phyloP scores from a whole-genome alignment of 2,329 filamentous ascomycete genomes.

The Pyrenochaeta sp. region DNA sequence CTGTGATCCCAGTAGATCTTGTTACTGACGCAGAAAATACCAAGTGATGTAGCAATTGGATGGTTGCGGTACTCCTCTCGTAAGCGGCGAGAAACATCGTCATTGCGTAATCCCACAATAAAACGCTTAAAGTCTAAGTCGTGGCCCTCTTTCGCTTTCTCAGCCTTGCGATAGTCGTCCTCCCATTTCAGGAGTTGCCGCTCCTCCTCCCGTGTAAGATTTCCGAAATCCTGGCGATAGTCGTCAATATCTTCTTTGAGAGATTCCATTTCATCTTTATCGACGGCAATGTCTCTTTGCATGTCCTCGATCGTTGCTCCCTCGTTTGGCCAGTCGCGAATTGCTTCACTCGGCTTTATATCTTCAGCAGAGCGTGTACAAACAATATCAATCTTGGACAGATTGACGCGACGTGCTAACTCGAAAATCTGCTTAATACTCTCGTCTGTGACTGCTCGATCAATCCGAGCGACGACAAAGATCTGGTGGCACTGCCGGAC shows the following conservation, averaged over 20 bases:
- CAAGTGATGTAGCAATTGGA: constrained; percentile 29
- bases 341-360: constrained; percentile 17
- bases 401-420: constrained; percentile 46
- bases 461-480: constrained; percentile 54
- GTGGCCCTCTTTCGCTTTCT: constrained; percentile 12
- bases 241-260: constrained; percentile 18
- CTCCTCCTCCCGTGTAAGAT: constrained; percentile 32
- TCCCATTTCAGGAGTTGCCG: constrained; percentile 17
- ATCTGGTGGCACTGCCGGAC: constrained; percentile 57
- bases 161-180: constrained; percentile 4
- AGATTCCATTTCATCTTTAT: constrained; percentile 6
- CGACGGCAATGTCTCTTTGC: constrained; percentile 6
- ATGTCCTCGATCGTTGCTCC: constrained; percentile 16
- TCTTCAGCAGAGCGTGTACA: constrained; percentile 31
- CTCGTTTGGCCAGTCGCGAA: constrained; percentile 17
- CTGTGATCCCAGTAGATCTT: constrained; percentile 52
- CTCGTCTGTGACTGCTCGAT: constrained; percentile 52
- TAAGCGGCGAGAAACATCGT: constrained; percentile 40
- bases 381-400: constrained; percentile 43
- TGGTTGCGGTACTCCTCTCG: constrained; percentile 33
- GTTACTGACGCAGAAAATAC: constrained; percentile 58
- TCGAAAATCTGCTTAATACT: constrained; percentile 53
- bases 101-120: constrained; percentile 52
- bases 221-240: constrained; percentile 3
- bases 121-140: constrained; percentile 40